phyloP scores from a whole-genome alignment of 2,329 filamentous ascomycete genomes.

The Orbilia quercus region DNA sequence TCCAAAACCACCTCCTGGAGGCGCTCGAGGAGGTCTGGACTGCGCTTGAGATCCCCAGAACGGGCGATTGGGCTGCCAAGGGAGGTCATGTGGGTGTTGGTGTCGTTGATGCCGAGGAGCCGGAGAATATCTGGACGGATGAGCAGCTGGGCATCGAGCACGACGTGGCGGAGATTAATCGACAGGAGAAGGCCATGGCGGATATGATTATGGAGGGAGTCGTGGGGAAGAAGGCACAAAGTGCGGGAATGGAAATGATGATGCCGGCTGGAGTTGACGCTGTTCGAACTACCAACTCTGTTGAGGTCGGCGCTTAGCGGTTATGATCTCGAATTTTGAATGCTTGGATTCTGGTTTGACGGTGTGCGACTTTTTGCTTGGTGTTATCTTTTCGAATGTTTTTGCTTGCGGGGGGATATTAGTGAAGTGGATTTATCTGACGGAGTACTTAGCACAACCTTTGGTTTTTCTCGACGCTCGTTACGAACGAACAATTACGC shows the following conservation, averaged over 20 bases:
- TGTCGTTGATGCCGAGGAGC: conserved; percentile 71
- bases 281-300: conserved; percentile 18
- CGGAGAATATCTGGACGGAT: conserved; percentile 84
- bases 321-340: background rate
- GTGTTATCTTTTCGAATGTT: background rate
- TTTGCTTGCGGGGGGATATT: background rate
- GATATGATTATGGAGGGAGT: conserved; percentile 47
- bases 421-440: background rate
- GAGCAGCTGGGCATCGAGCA: conserved; percentile 80
- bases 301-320: conserved; percentile 41
- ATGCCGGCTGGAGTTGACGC: conserved; percentile 20
- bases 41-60: conserved; percentile 88
- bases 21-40: conserved; percentile 90
- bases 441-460: background rate
- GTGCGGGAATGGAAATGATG: conserved; percentile 19
- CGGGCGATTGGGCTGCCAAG: conserved; percentile 87
- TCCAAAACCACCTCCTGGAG: conserved; percentile 84
- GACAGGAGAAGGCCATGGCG: conserved; percentile 29
- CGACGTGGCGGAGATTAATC: conserved; percentile 37
- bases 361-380: background rate
- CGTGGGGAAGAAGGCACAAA: conserved; percentile 8
- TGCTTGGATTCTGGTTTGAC: background rate
- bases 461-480: conserved; percentile 17
- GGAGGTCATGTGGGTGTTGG: conserved; percentile 97
- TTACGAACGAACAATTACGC: background rate